Conservation (phyloP, 2,329 filamentous ascomycete genomes). For the Kalaharituber pfeilii region DNA sequence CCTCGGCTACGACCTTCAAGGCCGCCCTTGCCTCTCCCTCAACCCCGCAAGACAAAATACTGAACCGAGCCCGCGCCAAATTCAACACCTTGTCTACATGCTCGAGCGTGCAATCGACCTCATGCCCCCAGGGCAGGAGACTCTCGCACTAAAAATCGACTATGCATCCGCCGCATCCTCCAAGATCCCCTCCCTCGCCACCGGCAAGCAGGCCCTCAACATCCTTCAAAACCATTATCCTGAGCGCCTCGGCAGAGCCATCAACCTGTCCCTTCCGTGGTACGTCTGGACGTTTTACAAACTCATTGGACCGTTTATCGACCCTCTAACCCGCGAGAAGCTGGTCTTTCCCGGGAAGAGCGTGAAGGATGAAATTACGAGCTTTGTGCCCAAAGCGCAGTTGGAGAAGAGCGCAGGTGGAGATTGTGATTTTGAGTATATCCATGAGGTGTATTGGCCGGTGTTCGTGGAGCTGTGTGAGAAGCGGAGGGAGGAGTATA, state of each 20-base stretch:
- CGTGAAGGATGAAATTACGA: constrained; percentile 41
- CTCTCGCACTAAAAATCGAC: constrained; percentile 71
- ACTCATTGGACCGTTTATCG: constrained; percentile 87
- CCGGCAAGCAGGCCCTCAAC: constrained; percentile 66
- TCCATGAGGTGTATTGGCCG: constrained; percentile 79
- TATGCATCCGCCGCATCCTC: constrained; percentile 66
- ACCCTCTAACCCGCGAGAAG: constrained; percentile 75
- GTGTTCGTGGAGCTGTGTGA: constrained; percentile 56
- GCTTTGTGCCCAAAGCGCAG: constrained; percentile 66
- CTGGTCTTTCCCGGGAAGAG: constrained; percentile 50
- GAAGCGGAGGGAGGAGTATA: constrained; percentile 44
- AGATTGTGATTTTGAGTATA: constrained; percentile 75
- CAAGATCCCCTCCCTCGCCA: constrained; percentile 56
- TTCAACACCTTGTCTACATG: constrained; percentile 93
- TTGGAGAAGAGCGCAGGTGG: constrained; percentile 66
- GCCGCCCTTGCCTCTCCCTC: constrained; percentile 78
- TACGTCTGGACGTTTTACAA: constrained; percentile 91
- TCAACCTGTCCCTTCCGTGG: constrained; percentile 79
- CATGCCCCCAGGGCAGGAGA: constrained; percentile 76
- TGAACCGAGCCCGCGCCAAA: constrained; percentile 63
- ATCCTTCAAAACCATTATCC: constrained; percentile 95
- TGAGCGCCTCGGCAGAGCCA: constrained; percentile 69
- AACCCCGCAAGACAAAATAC: constrained; percentile 87
- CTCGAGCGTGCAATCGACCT: constrained; percentile 75
- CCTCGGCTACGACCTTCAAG: constrained; percentile 69